Conservation (phyloP, 306 rosid species). For the Prunus kanzakura region DNA sequence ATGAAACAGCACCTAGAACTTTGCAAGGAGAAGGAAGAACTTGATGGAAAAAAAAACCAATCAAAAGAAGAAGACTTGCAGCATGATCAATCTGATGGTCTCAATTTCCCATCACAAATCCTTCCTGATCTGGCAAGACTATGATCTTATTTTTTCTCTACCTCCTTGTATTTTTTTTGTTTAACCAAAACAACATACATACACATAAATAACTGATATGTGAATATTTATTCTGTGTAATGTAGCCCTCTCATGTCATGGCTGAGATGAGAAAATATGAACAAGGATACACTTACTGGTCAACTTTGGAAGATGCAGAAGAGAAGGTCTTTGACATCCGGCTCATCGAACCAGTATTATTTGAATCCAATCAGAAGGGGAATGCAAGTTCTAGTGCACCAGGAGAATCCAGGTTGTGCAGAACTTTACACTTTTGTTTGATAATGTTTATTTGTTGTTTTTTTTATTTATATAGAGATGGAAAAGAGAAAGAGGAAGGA, state of each 20-base stretch:
- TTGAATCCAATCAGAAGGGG: neutral
- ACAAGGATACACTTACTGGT: neutral
- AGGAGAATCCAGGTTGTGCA: conserved; percentile 4
- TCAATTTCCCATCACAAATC: neutral
- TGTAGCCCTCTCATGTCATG: neutral
- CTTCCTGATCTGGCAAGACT: neutral
- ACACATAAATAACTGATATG: neutral
- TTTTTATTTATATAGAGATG: neutral
- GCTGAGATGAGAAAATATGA: neutral
- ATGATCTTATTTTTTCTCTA: neutral
- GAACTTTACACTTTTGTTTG: neutral
- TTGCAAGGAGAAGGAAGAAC: neutral
- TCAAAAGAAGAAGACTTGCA: neutral
- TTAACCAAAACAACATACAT: neutral
- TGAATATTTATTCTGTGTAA: neutral
- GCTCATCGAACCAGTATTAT: neutral
- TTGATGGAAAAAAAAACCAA: too few relatives aligned
- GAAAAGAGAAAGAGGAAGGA: neutral
- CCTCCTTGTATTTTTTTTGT: neutral
- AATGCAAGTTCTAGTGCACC: neutral
- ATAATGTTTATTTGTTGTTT: neutral
- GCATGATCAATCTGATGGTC: neutral
- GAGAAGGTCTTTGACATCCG: conserved; percentile 15
- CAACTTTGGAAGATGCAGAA: conserved; percentile 3
- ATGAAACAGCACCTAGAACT: conserved; percentile 9